A percentile compares a stretch with the other conserved stretches of the same genome.
Conservation (phyloP, 257 asterid genomes). For the Solanum sitiens region DNA sequence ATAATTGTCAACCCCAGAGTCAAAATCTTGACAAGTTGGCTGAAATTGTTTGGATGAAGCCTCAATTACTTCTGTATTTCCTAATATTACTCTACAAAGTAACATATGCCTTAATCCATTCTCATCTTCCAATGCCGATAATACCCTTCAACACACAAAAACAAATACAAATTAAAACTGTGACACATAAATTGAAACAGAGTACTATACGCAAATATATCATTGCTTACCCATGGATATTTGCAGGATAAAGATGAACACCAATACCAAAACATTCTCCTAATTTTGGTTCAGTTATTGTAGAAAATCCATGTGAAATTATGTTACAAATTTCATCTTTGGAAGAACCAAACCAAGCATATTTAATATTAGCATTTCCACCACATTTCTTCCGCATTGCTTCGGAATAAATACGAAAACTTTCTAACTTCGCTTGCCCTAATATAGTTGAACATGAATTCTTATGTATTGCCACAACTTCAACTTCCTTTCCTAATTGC, state of each 20-base stretch:
- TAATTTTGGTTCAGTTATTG: neutral
- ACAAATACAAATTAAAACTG: neutral
- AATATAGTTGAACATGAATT: conserved; percentile 1
- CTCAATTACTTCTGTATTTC: conserved; percentile 24
- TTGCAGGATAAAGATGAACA: conserved; percentile 22
- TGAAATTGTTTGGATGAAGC: conserved; percentile 24
- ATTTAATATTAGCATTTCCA: conserved; percentile 30
- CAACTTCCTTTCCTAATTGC: neutral
- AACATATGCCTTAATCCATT: conserved; percentile 34
- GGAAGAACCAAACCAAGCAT: conserved; percentile 42
- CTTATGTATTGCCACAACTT: conserved; percentile 21
- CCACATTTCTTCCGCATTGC: conserved; percentile 32
- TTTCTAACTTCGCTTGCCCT: conserved; percentile 17
- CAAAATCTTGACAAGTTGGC: conserved; percentile 28
- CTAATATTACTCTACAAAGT: conserved; percentile 46
- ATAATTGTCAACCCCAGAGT: conserved; percentile 39
- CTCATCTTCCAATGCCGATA: conserved; percentile 29
- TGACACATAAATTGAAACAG: neutral
- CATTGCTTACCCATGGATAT: neutral
- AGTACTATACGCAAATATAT: too few species aligned
- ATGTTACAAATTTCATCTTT: conserved; percentile 20
- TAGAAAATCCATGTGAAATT: conserved; percentile 26
- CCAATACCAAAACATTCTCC: conserved; percentile 26
- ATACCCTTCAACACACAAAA: conserved; percentile 14
- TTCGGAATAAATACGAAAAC: conserved; percentile 12